These are phyloP conservation scores for Carallia pectinifolia DNA, from an alignment of 345 rosid species.

Conservation along the genomic window DNA sequence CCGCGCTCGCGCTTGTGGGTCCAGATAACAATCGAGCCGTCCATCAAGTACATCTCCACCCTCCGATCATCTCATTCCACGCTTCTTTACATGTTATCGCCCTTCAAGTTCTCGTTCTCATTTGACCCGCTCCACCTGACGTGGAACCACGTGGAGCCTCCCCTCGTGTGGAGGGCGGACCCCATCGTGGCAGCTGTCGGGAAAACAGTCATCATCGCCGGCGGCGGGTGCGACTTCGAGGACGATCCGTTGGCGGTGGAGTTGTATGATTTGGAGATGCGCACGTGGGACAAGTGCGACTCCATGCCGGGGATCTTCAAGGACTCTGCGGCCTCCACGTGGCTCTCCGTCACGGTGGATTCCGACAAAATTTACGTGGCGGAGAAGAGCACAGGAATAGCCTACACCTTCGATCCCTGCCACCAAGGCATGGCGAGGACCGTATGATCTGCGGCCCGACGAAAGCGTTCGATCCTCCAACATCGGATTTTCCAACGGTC, in stretches of 20 bases:
- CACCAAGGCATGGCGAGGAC: constrained; percentile 55
- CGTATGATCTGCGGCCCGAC: constrained; percentile 39
- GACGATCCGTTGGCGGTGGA: constrained; percentile 79
- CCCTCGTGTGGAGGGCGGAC: constrained; percentile 59
- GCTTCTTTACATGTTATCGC: constrained; percentile 59
- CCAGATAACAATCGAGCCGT: constrained; percentile 26
- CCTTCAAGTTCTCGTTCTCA: constrained; percentile 60
- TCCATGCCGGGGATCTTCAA: constrained; percentile 54
- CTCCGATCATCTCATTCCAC: constrained; percentile 61
- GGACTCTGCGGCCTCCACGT: constrained; percentile 55
- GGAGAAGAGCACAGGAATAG: constrained; percentile 50
- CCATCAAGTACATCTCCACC: constrained; percentile 24
- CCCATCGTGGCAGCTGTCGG: constrained; percentile 67
- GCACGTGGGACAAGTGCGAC: constrained; percentile 51
- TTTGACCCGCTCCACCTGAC: constrained; percentile 58
- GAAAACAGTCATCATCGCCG: constrained; percentile 45
- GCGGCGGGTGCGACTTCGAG: constrained; percentile 64
- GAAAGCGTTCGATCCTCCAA: constrained; percentile 23
- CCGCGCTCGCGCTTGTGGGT: constrained; percentile 63
- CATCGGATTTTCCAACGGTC: constrained; percentile 33
- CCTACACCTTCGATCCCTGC: constrained; percentile 49
- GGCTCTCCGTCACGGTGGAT: constrained; percentile 57
- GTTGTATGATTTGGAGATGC: constrained; percentile 38
- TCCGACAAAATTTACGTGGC: constrained; percentile 40
- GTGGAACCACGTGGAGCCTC: constrained; percentile 60